A percentile compares a stretch with the other conserved stretches of the same genome.
phyloP scores from a whole-genome alignment of 169 alveolate genomes.

The Plasmodium vinckei region DNA sequence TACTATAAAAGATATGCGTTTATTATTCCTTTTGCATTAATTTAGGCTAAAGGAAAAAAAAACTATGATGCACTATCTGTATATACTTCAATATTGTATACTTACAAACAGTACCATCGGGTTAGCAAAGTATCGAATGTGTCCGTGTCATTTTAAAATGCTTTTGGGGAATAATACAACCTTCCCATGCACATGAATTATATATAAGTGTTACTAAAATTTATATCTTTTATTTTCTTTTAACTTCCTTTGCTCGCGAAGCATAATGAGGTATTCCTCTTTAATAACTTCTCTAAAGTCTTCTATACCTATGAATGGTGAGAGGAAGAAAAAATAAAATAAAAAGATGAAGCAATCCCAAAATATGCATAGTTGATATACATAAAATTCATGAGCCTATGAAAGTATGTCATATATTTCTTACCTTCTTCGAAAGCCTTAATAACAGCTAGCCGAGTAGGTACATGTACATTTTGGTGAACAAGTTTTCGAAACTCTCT shows the following conservation, averaged over 20 bases:
- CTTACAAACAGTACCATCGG: too few species aligned
- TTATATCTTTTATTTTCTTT: slow-evolving; percentile 56
- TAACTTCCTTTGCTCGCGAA: slow-evolving; percentile 65
- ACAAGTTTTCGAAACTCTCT: slow-evolving; percentile 75
- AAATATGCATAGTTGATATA: neutral
- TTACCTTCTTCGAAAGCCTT: slow-evolving; percentile 80
- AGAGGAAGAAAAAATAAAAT: slow-evolving; percentile 8
- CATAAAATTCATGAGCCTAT: neutral
- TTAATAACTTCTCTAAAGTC: slow-evolving; percentile 80
- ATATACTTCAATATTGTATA: too few species aligned
- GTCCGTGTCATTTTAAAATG: too few species aligned
- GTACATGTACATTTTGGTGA: slow-evolving; percentile 80
- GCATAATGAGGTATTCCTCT: slow-evolving; percentile 74
- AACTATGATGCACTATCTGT: too few species aligned
- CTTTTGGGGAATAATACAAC: too few species aligned
- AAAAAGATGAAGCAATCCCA: neutral
- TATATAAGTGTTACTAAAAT: slow-evolving; percentile 16
- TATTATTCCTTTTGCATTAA: too few species aligned
- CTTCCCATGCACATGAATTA: too few species aligned
- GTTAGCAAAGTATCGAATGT: too few species aligned
- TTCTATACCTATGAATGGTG: slow-evolving; percentile 60
- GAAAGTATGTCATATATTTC: neutral
- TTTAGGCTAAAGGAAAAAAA: too few species aligned
- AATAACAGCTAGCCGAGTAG: slow-evolving; percentile 82
- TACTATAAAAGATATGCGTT: too few species aligned